Conservation (phyloP, 306 rosid genomes). For the Lathyrus sativus region DNA sequence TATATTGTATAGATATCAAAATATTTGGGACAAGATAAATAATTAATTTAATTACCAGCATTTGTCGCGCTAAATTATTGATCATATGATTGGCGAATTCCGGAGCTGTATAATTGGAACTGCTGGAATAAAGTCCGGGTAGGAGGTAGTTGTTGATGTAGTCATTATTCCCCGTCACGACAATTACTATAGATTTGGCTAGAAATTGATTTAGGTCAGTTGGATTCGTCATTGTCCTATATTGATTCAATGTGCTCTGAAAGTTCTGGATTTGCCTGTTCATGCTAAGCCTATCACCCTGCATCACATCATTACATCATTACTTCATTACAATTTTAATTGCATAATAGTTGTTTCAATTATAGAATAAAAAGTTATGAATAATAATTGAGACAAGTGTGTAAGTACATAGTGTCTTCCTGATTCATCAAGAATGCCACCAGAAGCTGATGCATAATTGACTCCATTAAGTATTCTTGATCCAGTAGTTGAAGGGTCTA, state of each 20-base stretch:
- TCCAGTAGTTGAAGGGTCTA: conserved; percentile 57
- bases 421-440: conserved; percentile 76
- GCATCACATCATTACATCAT: conserved; percentile 31
- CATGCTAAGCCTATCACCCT: conserved; percentile 62
- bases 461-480: conserved; percentile 59
- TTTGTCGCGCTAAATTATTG: conserved; percentile 46
- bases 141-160: conserved; percentile 5
- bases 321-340: background rate
- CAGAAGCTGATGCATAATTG: conserved; percentile 79
- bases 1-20: too few species aligned
- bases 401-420: conserved; percentile 67
- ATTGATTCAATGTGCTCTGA: conserved; percentile 38
- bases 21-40: background rate
- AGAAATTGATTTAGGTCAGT: conserved; percentile 34
- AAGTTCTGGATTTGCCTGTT: conserved; percentile 59
- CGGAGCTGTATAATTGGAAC: background rate
- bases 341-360: background rate
- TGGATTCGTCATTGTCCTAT: conserved; percentile 47
- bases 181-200: conserved; percentile 2
- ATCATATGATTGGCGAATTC: conserved; percentile 65
- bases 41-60: background rate
- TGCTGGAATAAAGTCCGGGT: background rate
- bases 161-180: conserved; percentile 10
- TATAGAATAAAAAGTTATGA: background rate
- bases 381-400: background rate